Conservation (phyloP, 768 basidiomycete species). For the Lentinula edodes region DNA sequence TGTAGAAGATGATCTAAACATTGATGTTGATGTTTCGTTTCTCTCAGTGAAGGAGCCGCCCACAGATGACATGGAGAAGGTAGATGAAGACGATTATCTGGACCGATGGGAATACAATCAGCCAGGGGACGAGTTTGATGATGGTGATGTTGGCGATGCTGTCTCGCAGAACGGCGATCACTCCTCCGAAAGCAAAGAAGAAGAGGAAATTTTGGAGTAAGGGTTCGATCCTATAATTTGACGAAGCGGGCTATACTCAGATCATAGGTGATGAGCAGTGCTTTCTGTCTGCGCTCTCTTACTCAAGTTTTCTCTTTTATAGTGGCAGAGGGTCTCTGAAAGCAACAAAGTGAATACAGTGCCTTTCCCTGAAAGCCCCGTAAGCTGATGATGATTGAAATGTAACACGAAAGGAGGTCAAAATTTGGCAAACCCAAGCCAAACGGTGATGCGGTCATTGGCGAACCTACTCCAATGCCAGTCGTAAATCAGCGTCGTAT, state of each 20-base stretch:
- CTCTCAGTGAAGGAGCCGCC: conserved; percentile 46
- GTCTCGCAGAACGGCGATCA: neutral
- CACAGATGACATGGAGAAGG: conserved; percentile 16
- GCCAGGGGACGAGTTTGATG: conserved; percentile 17
- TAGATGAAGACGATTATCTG: conserved; percentile 14
- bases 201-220: neutral
- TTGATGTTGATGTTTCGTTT: conserved; percentile 49
- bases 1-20: conserved; percentile 16
- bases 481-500: neutral
- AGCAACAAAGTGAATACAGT: neutral
- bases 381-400: neutral
- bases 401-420: neutral
- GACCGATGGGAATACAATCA: conserved; percentile 18
- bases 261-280: neutral
- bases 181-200: conserved; percentile 8
- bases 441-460: neutral
- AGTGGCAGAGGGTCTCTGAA: neutral
- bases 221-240: neutral
- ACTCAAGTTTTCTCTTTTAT: neutral
- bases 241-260: neutral
- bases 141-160: conserved; percentile 25
- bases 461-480: neutral
- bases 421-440: neutral
- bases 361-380: neutral
- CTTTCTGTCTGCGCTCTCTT: neutral